Evolutionary conservation across 2,329 filamentous ascomycete genomes (phyloP).

Genomic region (Corniculantispora saksenae): DNA sequence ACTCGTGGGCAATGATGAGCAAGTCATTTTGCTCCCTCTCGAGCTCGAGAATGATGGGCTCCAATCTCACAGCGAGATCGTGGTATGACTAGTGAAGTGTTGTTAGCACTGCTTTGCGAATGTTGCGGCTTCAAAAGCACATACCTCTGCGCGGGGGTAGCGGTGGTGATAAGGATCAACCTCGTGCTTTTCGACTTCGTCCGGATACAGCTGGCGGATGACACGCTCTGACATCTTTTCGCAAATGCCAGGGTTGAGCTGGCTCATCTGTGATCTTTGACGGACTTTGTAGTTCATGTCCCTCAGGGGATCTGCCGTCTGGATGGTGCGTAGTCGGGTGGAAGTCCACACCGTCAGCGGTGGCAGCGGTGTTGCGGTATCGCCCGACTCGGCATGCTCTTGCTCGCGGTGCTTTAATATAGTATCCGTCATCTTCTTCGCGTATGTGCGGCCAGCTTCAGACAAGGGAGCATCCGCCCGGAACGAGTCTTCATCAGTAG

Average conservation of each 20-base stretch:
- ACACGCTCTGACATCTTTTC: conserved; percentile 86
- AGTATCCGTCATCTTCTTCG: conserved; percentile 81
- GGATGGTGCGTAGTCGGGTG: conserved; percentile 83
- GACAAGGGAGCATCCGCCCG: conserved; percentile 87
- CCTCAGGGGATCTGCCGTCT: conserved; percentile 83
- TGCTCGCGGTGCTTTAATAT: conserved; percentile 80
- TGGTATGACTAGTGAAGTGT: conserved; percentile 76
- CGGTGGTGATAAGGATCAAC: conserved; percentile 95
- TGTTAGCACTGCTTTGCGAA: conserved; percentile 6
- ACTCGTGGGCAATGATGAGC: conserved; percentile 97
- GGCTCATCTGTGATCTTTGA: conserved; percentile 93
- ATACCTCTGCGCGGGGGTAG: conserved; percentile 89
- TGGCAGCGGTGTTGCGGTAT: conserved; percentile 67
- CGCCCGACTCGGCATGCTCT: conserved; percentile 73
- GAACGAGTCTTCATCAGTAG: conserved; percentile 86
- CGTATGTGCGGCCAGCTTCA: conserved; percentile 76
- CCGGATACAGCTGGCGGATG: conserved; percentile 80
- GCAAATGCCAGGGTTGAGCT: conserved; percentile 94
- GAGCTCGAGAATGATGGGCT: conserved; percentile 95
- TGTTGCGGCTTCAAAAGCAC: conserved; percentile 18
- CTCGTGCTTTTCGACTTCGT: conserved; percentile 91
- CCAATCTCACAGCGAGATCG: conserved; percentile 93
- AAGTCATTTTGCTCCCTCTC: conserved; percentile 96
- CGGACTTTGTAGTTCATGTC: conserved; percentile 80
- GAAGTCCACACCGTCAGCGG: conserved; percentile 94